phyloP scores from a whole-genome alignment of 2,329 filamentous ascomycete genomes.

The Aspergillus unguis region DNA sequence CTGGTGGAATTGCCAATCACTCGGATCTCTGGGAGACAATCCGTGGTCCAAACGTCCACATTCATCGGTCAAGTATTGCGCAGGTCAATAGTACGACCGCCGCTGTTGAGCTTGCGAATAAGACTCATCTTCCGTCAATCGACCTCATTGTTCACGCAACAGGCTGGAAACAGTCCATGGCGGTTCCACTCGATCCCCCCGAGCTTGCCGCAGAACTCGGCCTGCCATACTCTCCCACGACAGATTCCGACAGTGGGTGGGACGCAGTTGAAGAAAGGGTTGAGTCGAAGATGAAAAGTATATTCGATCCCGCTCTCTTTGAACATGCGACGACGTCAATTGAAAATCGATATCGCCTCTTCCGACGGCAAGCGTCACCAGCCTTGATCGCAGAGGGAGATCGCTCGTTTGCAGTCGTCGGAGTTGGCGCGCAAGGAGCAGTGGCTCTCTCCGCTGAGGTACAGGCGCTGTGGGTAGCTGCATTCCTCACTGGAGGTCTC shows the following conservation, averaged over 20 bases:
- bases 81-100: too few species aligned
- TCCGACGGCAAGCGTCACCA: conserved; percentile 24
- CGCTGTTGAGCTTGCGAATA: too few species aligned
- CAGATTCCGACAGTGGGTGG: conserved; percentile 9
- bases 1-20: conserved; percentile 26
- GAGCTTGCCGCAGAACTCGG: conserved; percentile 16
- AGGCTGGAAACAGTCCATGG: conserved; percentile 22
- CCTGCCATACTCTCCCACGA: conserved; percentile 7
- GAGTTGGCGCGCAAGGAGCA: conserved; percentile 18
- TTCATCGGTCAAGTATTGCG: conserved; percentile 20
- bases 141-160: conserved; percentile 24
- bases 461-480: conserved; percentile 15
- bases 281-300: conserved; percentile 5
- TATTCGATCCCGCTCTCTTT: conserved; percentile 1
- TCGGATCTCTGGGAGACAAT: conserved; percentile 24
- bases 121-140: conserved; percentile 10
- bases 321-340: background rate
- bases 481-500: conserved; percentile 22
- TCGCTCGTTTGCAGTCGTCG: conserved; percentile 21
- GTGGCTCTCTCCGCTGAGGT: conserved; percentile 23
- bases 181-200: conserved; percentile 18
- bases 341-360: conserved; percentile 19
- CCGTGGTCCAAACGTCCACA: conserved; percentile 17
- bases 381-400: conserved; percentile 21
- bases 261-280: conserved; percentile 9